Conservation (phyloP, 2,329 filamentous ascomycete species). For the Pestalotiopsis sp. region DNA sequence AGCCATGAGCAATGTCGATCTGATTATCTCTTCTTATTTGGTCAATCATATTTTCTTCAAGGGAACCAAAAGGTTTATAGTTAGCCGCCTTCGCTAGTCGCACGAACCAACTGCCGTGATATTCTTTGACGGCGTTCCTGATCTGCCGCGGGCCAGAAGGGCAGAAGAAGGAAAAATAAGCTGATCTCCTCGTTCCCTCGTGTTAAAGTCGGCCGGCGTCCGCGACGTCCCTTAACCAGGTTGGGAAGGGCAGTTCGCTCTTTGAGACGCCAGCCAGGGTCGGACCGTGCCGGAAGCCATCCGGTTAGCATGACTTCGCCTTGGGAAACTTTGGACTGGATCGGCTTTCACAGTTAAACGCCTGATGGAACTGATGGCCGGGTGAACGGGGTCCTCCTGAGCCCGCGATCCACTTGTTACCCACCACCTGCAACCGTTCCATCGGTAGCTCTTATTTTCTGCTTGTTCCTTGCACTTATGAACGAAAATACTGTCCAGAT, state of each 20-base stretch:
- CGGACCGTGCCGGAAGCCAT: not conserved
- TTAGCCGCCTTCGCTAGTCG: not conserved
- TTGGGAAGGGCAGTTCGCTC: not conserved
- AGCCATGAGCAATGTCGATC: too few species aligned
- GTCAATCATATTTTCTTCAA: too few species aligned
- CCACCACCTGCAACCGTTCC: not conserved
- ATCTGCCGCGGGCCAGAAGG: not conserved
- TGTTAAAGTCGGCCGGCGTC: not conserved
- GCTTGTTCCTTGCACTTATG: not conserved
- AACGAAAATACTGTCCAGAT: not conserved
- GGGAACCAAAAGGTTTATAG: too few species aligned
- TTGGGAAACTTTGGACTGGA: not conserved
- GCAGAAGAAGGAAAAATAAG: too few species aligned
- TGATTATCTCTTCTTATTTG: too few species aligned
- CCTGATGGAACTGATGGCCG: not conserved
- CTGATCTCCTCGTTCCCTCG: not conserved
- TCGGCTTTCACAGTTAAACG: not conserved
- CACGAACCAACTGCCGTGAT: not conserved
- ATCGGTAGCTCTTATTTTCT: not conserved
- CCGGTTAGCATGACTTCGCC: not conserved
- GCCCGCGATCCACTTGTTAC: not conserved
- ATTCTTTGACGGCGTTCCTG: not conserved
- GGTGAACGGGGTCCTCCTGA: not conserved
- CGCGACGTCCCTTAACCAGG: not conserved
- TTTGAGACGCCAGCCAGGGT: not conserved